A percentile compares a stretch with the other conserved stretches of the same genome.
phyloP scores from a whole-genome alignment of 768 basidiomycete species.

The Lyophyllum decastes region DNA sequence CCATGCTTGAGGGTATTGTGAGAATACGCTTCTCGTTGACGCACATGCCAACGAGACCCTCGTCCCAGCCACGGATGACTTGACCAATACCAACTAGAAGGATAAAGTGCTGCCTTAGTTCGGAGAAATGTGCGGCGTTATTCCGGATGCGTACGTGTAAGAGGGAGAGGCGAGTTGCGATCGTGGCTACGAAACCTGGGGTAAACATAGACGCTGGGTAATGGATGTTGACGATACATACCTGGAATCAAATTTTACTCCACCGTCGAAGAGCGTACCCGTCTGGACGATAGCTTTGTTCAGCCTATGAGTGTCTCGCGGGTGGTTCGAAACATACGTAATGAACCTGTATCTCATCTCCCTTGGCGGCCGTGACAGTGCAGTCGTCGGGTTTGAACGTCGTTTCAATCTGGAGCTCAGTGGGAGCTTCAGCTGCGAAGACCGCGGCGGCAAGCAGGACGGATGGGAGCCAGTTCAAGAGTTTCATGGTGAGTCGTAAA shows the following conservation, averaged over 20 bases:
- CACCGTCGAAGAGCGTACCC: slow-evolving; percentile 74
- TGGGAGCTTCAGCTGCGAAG: slow-evolving; percentile 45
- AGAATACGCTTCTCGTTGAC: slow-evolving; percentile 84
- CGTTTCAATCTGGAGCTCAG: slow-evolving; percentile 61
- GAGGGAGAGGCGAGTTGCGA: slow-evolving; percentile 71
- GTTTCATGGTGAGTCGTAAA: slow-evolving; percentile 43
- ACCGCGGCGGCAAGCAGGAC: slow-evolving; percentile 50
- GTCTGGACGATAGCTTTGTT: slow-evolving; percentile 45
- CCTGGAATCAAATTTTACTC: slow-evolving; percentile 91
- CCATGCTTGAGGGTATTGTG: slow-evolving; percentile 79
- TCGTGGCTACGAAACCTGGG: slow-evolving; percentile 48
- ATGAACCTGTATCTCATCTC: slow-evolving; percentile 73
- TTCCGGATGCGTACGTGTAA: slow-evolving; percentile 61
- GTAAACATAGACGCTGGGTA: background rate
- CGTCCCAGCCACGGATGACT: slow-evolving; percentile 86
- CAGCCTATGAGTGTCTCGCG: background rate
- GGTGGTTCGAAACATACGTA: slow-evolving; percentile 51
- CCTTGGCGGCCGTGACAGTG: slow-evolving; percentile 51
- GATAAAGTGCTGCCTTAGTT: background rate
- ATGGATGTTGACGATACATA: slow-evolving; percentile 27
- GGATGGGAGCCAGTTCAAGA: slow-evolving; percentile 48
- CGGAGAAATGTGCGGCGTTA: background rate
- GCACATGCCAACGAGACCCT: slow-evolving; percentile 85
- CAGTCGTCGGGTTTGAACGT: slow-evolving; percentile 63
- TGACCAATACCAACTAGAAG: slow-evolving; percentile 72